Evolutionary conservation across 805 yeast species (phyloP), one percentile per base, ranked within the genome.

Genomic region (Cyberlindnera samutprakarnensis): DNA sequence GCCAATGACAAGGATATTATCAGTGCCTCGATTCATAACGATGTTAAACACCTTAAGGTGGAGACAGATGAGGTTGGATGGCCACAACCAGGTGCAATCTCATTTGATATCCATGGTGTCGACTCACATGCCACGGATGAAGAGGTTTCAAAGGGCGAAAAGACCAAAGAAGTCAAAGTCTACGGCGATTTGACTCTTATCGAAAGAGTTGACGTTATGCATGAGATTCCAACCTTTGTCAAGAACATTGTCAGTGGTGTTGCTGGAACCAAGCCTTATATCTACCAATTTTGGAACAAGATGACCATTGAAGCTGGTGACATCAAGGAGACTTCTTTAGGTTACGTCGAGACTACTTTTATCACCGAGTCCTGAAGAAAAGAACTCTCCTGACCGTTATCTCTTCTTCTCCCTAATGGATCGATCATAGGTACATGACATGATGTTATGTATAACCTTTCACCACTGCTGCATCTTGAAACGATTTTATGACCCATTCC

Each of bases 131-230:
- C 68, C 8, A 56, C 69, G 20, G 72, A 63, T 38, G 72, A 64
- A 25, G 50, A 62, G 28, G 49, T 64, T 32, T 58, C 49, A 14
- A 55, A 53, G 12, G 59, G 52, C 14, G 41, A 55, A 19, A 59
- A 59, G 35, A 43, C 47, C 26, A 65, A 70, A 17, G 61, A 57
- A 28, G 81, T 72, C 28, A 56, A 53, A 9, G 73, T 82, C 14
- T 53, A 47, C 25, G 96, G 95, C 39, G 61, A 67, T 15, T 68
- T 90, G 44, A 63, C 68, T 28, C 60, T 84, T 39, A 75, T 85
- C 32, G 96, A 86, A 63, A 77, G 97, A 54, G 88, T 92, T 37
- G 98, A 92, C 60, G 97, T 92, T 38, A 87, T 92, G 96, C 84
- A 87, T 31, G 97, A 92, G 62, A 79, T 92, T 37, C 98, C 98